Evolutionary conservation across 2,329 filamentous ascomycete genomes (phyloP).

Genomic region (Pseudonectria foliicola): DNA sequence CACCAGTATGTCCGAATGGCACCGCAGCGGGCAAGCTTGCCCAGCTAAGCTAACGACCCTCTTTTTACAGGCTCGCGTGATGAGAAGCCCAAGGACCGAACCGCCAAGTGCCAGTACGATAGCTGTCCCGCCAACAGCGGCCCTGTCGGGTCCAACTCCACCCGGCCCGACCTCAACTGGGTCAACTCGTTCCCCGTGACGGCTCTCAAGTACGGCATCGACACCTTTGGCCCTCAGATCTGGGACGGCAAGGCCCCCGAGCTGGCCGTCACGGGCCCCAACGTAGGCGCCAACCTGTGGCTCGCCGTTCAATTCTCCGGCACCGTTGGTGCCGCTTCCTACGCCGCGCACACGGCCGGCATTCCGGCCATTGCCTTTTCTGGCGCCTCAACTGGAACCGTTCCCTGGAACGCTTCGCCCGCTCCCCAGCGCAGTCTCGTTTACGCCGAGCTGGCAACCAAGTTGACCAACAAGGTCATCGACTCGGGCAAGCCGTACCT

Average conservation of each 20-base stretch:
- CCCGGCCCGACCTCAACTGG: slow-evolving; percentile 51
- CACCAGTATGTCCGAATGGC: slow-evolving; percentile 34
- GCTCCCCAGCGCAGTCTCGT: slow-evolving; percentile 46
- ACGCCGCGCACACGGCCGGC: slow-evolving; percentile 45
- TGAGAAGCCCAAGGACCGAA: slow-evolving; percentile 38
- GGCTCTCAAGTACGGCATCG: slow-evolving; percentile 55
- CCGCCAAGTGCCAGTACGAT: slow-evolving; percentile 49
- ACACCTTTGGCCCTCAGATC: slow-evolving; percentile 44
- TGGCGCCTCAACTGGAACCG: slow-evolving; percentile 41
- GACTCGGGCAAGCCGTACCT: slow-evolving; percentile 55
- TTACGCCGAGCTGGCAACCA: slow-evolving; percentile 57
- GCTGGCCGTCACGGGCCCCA: slow-evolving; percentile 59
- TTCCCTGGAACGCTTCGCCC: slow-evolving; percentile 48
- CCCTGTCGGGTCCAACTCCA: slow-evolving; percentile 46
- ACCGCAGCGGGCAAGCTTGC: background rate
- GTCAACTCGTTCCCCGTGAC: slow-evolving; percentile 66
- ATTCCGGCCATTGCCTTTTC: slow-evolving; percentile 65
- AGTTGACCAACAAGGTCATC: slow-evolving; percentile 49
- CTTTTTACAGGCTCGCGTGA: slow-evolving; percentile 40
- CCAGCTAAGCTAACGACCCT: slow-evolving; percentile 4
- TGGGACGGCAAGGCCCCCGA: slow-evolving; percentile 49
- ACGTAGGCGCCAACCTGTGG: slow-evolving; percentile 52
- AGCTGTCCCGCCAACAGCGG: slow-evolving; percentile 53
- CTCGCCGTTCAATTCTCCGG: slow-evolving; percentile 52
- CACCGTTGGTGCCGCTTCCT: slow-evolving; percentile 58